Base-by-base conservation (phyloP, 805 yeast species). In the Sugiyamaella chiloensis region DNA sequence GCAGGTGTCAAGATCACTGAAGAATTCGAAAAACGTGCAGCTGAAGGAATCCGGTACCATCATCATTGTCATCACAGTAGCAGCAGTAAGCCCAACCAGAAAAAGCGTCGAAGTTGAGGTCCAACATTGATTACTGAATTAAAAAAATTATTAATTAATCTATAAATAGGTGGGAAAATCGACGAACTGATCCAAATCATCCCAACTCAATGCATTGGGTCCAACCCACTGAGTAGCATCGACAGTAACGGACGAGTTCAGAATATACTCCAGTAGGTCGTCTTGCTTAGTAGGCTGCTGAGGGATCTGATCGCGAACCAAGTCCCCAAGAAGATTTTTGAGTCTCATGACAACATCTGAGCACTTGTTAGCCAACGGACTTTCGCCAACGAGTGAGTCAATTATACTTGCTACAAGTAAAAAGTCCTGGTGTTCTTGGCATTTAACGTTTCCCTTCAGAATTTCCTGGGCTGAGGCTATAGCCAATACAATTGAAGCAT, bases 401-500 rank as follows among this genome's bases (percentile, higher is more conserved):
- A 43, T 43, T 19, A 26, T 14, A 9, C 23, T 24, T n/a, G 26
- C 21, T 9, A 20, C 41, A 12, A 24, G 32, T n/a, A 30, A 14
- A 16, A 43, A 34, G n/a, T 21, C 31, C 14, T 17, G 24, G 17
- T 24, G 14, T 12, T 24, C 17, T 29, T n/a, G 12, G 14, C 34
- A 30, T 19, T 16, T 26, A 21, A 12, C 37, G n/a, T 30, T 24
- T 16, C n/a, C n/a, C 20, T 24, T 21, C 2, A 30, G 24, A n/a
- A 26, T 20, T 12, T 46, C 32, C 36, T 46, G 45, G 12, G 44
- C 50, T 7, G 40, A 44, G 11, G 31, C 51, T 17, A 44, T 42
- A 8, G 51, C 51, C 32, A 42, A 35, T n/a, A 47, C 47, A 8
- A 47, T 40, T 14, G 47, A 29, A 19, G 47, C 47, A 37, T 47